Evolutionary conservation across 148 eudicot genomes (phyloP), one percentile per base, ranked within the genome.

Genomic region (Cornus florida): DNA sequence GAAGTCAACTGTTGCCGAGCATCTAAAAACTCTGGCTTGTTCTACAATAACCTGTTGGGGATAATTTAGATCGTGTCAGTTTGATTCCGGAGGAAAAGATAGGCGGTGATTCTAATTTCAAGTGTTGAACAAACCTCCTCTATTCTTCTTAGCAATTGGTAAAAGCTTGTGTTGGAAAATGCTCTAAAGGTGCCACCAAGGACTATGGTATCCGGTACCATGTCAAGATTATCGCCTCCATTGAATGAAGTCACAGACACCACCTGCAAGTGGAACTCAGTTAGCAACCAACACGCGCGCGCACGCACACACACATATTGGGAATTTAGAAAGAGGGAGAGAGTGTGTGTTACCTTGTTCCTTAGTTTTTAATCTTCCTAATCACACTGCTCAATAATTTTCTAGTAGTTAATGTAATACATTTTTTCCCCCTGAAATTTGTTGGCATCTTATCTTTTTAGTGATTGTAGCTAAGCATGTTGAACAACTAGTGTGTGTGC

Each of bases 161-260:
- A 39, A 78, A 91, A 81, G 76, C 81, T 87, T 12, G 83, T 77
- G 70, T 84, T 90, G 4, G 97, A 91, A 73, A 93, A 93, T 16
- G 94, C 93, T 68, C 97, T 84, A 67, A 93, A 84, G 19, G 97
- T 93, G 32, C 97, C 97, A 38, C 86, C 88, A 43, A 93, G 83
- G 23, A 77, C 84, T 8, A 89, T 88, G 5, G 48, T 59, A 11
- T 83, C 84, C 11, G 89, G 87, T 64, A 67, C 59, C 35, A 32
- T 65, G 13, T 86, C 83, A 12, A 77, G 68, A 56, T 83, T 80
- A 10, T 86, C 81, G 17, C 88, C 86, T 13, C 83, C 86, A 28
- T 84, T 74, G 70, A 93, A 80, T 48, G 83, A 79, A 38, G 93
- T 90, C 28, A 93, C 95, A 1, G 97, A 91, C 48, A 93, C 95